Evolutionary conservation across 371 early-diverging fungal species (phyloP), one percentile per base, ranked within the genome.

Genomic region (Mucor saturninus): DNA sequence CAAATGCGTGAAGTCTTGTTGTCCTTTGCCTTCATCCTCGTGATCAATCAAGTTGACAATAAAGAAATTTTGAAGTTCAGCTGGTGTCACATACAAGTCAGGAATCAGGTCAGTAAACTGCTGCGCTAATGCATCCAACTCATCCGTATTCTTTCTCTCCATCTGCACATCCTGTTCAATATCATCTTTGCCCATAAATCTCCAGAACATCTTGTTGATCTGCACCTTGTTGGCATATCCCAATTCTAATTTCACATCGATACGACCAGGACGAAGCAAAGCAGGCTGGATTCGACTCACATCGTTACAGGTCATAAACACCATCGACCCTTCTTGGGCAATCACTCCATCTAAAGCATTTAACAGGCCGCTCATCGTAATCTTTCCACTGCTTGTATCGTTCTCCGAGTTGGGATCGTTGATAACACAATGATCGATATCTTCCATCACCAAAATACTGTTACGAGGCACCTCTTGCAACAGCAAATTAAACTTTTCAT

Each of bases 261-360:
- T 93, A 49, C 99, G 90, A 0, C 99, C 99, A 6, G 99, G 98
- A 30, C 99, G 89, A 55, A 98, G 89, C 52, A 99, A 77, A 13
- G 99, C 99, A 9, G 94, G 92, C 64, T 98, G 98, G 45, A 99
- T 84, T 5, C 86, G 86, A 11, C 89, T 92, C n/a, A 96, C 73
- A 68, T 96, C 95, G 73, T 97, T 98, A n/a, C 96, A 97, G 1
- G 97, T 97, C 97, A 98, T 96, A 70, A 94, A 89, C 4, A 94
- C 83, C 56, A 94, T 83, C 15, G 94, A 83, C 40, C 95, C 97
- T 68, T 96, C 95, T 59, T 92, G 86, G 15, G 93, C 90, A 5
- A 90, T 88, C 37, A 97, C 95, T 21, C 98, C 98, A 73, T 98
- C 98, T 39, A 98, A 77, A 0, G 96, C 97, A 74, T 97, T 97